phyloP scores from a whole-genome alignment of 1,284 basidiomycete species.

The Rhodotorula glutinis region DNA sequence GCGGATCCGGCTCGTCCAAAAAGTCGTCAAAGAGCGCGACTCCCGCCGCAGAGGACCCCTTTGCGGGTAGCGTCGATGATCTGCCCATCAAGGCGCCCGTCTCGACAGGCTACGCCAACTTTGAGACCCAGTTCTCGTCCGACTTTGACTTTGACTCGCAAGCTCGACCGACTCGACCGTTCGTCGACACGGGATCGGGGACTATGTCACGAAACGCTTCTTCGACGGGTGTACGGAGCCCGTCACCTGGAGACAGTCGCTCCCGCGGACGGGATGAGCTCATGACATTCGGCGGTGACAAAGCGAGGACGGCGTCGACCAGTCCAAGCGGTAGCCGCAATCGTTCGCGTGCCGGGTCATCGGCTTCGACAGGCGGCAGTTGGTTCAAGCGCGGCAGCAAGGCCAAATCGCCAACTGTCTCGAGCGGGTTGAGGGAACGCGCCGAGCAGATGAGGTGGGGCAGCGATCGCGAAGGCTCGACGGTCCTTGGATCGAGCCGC shows the following conservation, averaged over 20 bases:
- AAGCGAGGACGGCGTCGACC: neutral
- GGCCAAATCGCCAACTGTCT: constrained; percentile 1
- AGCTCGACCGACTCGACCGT: neutral
- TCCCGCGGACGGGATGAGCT: neutral
- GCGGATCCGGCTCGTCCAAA: constrained; percentile 3
- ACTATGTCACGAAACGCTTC: neutral
- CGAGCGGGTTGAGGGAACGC: constrained; percentile 2
- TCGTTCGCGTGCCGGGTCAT: neutral
- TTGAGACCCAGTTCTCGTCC: constrained; percentile 23
- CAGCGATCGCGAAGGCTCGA: neutral
- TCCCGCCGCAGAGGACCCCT: constrained; percentile 3
- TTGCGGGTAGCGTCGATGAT: neutral
- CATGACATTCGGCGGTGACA: neutral
- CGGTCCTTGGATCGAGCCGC: neutral
- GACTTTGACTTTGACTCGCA: neutral
- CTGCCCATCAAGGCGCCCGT: neutral
- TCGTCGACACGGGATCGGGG: neutral
- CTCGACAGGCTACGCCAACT: neutral
- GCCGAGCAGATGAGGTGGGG: constrained; percentile 17
- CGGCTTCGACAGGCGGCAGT: neutral
- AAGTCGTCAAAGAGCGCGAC: neutral
- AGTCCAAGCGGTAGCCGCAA: neutral
- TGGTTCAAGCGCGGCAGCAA: constrained; percentile 6
- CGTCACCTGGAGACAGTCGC: neutral
- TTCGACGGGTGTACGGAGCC: neutral